Conservation (phyloP, 1,139 yeast species). For the Hansenula sp. region DNA sequence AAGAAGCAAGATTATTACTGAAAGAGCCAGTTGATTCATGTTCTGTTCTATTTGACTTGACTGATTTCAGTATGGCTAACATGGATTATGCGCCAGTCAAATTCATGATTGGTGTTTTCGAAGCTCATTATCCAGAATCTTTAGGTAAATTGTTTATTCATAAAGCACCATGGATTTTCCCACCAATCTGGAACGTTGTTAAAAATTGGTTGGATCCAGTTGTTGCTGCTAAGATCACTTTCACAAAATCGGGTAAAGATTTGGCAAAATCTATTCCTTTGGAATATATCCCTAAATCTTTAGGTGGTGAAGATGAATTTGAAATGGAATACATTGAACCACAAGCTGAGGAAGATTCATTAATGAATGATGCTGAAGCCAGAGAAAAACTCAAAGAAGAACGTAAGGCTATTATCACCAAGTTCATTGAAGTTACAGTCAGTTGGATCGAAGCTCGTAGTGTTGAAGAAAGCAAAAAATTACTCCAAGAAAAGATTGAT, state of each 20-base stretch:
- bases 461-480: slow-evolving; percentile 37
- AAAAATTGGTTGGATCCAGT: slow-evolving; percentile 88
- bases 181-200: slow-evolving; percentile 80
- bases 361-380: slow-evolving; percentile 36
- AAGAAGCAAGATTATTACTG: slow-evolving; percentile 60
- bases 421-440: slow-evolving; percentile 54
- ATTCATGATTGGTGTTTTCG: slow-evolving; percentile 72
- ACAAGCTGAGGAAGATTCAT: slow-evolving; percentile 40
- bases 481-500: slow-evolving; percentile 41
- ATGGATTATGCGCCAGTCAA: slow-evolving; percentile 84
- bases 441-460: slow-evolving; percentile 60
- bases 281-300: slow-evolving; percentile 49
- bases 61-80: slow-evolving; percentile 70
- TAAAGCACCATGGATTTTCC: slow-evolving; percentile 88
- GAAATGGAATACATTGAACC: slow-evolving; percentile 57
- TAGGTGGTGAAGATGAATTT: slow-evolving; percentile 64
- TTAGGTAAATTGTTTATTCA: slow-evolving; percentile 73
- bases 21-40: slow-evolving; percentile 68
- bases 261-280: slow-evolving; percentile 50
- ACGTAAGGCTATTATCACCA: slow-evolving; percentile 42
- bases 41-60: slow-evolving; percentile 68
- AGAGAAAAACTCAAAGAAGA: slow-evolving; percentile 38
- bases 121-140: slow-evolving; percentile 86
- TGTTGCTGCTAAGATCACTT: slow-evolving; percentile 74
- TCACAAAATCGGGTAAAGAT: slow-evolving; percentile 61